These are phyloP conservation scores for Botrytis squamosa DNA, from an alignment of 2,329 filamentous ascomycete species.

Conservation along the genomic window DNA sequence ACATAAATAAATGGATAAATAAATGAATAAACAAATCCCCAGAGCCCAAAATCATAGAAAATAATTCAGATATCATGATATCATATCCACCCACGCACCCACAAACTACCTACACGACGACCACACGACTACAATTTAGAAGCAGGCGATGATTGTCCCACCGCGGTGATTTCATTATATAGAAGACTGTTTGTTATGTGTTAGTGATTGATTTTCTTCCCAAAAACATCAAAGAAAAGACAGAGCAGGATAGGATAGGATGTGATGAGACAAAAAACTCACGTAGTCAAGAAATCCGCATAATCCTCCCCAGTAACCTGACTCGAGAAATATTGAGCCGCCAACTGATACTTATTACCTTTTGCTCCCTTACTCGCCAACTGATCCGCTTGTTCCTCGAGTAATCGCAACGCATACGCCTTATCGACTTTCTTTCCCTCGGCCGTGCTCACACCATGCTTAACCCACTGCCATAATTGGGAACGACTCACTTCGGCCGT, in stretches of 20 bases:
- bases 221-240: neutral
- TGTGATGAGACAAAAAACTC: constrained; percentile 42
- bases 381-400: constrained; percentile 80
- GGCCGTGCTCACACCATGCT: constrained; percentile 68
- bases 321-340: constrained; percentile 85
- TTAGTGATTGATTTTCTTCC: neutral
- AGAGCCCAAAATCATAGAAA: neutral
- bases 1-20: neutral
- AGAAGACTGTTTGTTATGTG: constrained; percentile 57
- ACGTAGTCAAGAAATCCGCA: constrained; percentile 90
- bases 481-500: constrained; percentile 93
- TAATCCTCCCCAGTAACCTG: constrained; percentile 98
- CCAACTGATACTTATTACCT: constrained; percentile 89
- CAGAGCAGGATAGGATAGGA: neutral
- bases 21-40: neutral
- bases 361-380: constrained; percentile 72
- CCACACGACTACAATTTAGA: constrained; percentile 35
- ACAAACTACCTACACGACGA: neutral
- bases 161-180: constrained; percentile 82
- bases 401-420: constrained; percentile 79
- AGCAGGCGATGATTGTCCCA: constrained; percentile 48
- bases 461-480: constrained; percentile 96
- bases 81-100: neutral
- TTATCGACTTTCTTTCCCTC: constrained; percentile 95
- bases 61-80: neutral